Base-by-base conservation (phyloP, 176 grass and related monocot species). In the Chloris gayana region DNA sequence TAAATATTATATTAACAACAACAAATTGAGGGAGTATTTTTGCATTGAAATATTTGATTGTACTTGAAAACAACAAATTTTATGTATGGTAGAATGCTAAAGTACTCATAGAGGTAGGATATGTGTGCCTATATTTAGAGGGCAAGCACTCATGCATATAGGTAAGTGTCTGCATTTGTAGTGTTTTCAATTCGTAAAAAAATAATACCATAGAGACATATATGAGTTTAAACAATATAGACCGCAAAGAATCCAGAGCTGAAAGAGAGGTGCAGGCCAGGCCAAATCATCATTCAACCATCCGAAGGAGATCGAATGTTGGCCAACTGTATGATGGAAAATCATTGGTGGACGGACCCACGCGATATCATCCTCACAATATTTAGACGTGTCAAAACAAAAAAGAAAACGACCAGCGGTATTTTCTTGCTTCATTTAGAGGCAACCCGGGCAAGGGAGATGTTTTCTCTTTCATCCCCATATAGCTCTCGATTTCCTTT, bases 271-370 rank as follows among this genome's bases (percentile, higher is more conserved):
- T 60, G 21, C 6, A 21, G 33, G 58, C 63, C 57, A 49, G 21
- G 34, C 57, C 57, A 73, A 7, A 31, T 73, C 69, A 64, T 73
- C 39, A 51, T 73, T 70, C 29, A 65, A 62, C 22, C 54, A 50
- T 62, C 38, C 51, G 29, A 19, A 77, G 2, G 39, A 63, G 53
- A 70, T 77, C 39, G 64, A 84, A 84, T 77, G 74, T 59, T 49
- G 31, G 57, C 80, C 42, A 53, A 67, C 44, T 51, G 63, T 4
- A 37, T 27, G 73, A 77, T 62, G 64, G 82, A 14, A 62, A 70
- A 84, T 77, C 82, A 63, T 84, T 70, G 22, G 64, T 77, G 56
- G 82, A n/a, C n/a, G n/a, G n/a, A 5, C 64, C 73, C 64, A 69
- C 8, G 62, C 11, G 0, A 22, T 22, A 70, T 77, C 74, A 22